Conservation (phyloP, 1,139 yeast species). For the Suhomyces bolitotheri region DNA sequence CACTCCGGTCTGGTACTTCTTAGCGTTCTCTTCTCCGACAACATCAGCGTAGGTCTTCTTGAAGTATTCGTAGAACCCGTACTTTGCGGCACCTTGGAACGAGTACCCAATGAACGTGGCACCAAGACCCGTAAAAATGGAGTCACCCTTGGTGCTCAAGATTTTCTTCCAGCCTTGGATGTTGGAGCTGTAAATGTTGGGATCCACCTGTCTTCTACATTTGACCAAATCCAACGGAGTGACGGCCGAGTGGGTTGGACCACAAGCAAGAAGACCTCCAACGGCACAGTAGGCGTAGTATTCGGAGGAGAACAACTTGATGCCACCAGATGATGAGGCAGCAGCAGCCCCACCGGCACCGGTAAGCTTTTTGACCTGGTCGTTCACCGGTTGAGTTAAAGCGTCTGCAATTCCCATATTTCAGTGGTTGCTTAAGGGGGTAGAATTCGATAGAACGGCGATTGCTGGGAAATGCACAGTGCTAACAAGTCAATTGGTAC, state of each 20-base stretch:
- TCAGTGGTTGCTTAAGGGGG: neutral
- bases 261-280: constrained; percentile 92
- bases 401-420: constrained; percentile 27
- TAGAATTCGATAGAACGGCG: neutral
- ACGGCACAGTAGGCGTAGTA: constrained; percentile 82
- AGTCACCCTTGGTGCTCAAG: constrained; percentile 71
- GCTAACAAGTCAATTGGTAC: no score
- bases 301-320: constrained; percentile 63
- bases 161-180: constrained; percentile 77
- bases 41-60: constrained; percentile 71
- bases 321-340: constrained; percentile 24
- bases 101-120: constrained; percentile 92
- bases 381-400: constrained; percentile 35
- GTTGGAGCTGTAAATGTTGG: constrained; percentile 70
- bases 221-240: constrained; percentile 92
- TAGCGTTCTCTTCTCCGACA: constrained; percentile 65
- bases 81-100: constrained; percentile 94
- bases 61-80: constrained; percentile 89
- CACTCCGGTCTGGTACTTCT: constrained; percentile 68
- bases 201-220: constrained; percentile 85
- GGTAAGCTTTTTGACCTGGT: constrained; percentile 24
- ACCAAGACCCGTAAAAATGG: constrained; percentile 81
- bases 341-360: constrained; percentile 18
- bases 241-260: constrained; percentile 91
- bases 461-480: neutral